Conservation (phyloP, 805 yeast genomes). For the Suhomyces sp. region DNA sequence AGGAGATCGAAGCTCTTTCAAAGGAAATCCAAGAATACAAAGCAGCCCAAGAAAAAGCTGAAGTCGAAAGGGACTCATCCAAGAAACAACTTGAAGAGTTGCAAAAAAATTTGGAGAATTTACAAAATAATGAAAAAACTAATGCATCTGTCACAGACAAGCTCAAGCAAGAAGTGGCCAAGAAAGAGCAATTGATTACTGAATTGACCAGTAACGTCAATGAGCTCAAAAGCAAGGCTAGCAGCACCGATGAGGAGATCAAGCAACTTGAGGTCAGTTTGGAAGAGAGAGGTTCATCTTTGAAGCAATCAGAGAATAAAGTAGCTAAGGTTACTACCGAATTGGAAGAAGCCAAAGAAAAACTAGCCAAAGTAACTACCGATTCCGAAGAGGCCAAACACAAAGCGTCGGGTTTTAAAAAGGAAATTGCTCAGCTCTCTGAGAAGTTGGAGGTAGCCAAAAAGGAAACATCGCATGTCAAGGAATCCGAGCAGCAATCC, state of each 20-base stretch:
- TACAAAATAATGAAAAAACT: background rate
- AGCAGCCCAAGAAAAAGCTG: background rate
- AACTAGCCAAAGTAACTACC: background rate
- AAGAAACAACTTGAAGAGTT: background rate
- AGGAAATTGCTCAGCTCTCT: background rate
- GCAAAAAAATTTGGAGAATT: background rate
- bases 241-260: background rate
- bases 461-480: background rate
- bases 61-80: background rate
- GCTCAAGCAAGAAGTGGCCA: background rate
- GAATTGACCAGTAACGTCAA: background rate
- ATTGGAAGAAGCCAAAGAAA: background rate
- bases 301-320: background rate
- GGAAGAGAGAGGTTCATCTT: background rate
- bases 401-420: constrained; percentile 5
- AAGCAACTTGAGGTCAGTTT: background rate
- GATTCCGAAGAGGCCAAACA: background rate
- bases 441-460: background rate
- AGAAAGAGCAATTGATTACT: background rate
- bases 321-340: background rate
- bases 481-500: background rate
- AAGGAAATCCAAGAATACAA: background rate
- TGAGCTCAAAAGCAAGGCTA: background rate
- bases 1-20: background rate
- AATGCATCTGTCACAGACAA: background rate